phyloP scores from a whole-genome alignment of 2,329 filamentous ascomycete genomes.

The Colletotrichum echinochloae region DNA sequence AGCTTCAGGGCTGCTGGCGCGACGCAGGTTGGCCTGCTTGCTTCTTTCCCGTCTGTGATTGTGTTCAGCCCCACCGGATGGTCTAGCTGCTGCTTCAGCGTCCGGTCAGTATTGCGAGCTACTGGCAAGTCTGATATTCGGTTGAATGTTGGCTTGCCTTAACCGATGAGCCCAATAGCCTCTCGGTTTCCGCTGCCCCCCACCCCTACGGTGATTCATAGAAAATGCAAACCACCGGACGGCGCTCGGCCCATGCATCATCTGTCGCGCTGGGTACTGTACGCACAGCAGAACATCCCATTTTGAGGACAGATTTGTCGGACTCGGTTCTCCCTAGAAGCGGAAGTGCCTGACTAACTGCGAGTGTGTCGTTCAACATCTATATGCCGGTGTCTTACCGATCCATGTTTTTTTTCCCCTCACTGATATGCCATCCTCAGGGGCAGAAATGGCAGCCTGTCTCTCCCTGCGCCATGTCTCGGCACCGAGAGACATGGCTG shows the following conservation, averaged over 20 bases:
- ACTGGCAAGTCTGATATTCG: neutral
- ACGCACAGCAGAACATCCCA: neutral
- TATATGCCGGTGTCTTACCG: slow-evolving; percentile 11
- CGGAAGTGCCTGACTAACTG: slow-evolving; percentile 3
- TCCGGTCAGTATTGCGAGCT: neutral
- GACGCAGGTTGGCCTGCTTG: slow-evolving; percentile 14
- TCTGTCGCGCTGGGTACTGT: neutral
- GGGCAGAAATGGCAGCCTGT: slow-evolving; percentile 1
- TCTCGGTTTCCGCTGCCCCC: neutral
- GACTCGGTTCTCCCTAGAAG: neutral
- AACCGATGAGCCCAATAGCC: neutral
- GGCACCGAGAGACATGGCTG: slow-evolving; percentile 11
- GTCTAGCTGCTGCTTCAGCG: neutral
- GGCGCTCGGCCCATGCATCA: neutral
- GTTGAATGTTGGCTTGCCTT: neutral
- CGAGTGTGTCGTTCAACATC: neutral
- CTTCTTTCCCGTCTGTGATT: slow-evolving; percentile 9
- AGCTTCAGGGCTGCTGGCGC: slow-evolving; percentile 1
- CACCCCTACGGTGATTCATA: slow-evolving; percentile 4
- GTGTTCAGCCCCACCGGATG: neutral
- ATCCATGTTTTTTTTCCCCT: neutral
- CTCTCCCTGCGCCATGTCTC: slow-evolving; percentile 22
- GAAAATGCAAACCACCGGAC: neutral
- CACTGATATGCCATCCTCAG: slow-evolving; percentile 1
- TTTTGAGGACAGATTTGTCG: neutral